A percentile compares a stretch with the other conserved stretches of the same genome.
phyloP scores from a whole-genome alignment of 2,329 filamentous ascomycete genomes.

The Remersonia thermophila region DNA sequence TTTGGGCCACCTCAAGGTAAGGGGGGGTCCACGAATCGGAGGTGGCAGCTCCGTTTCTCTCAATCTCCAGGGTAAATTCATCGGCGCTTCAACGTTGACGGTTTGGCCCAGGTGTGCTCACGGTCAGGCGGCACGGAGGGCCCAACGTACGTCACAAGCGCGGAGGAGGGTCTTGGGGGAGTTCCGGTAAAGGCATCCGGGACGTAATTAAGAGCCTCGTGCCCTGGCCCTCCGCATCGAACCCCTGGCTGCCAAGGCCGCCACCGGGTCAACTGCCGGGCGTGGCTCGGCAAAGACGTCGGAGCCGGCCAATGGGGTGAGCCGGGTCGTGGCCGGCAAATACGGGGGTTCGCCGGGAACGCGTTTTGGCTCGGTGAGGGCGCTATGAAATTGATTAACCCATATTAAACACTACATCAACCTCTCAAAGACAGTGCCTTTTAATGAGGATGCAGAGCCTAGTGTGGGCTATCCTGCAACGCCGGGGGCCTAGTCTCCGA shows the following conservation, averaged over 20 bases:
- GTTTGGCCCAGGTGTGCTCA: not conserved
- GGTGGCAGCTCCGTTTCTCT: constrained; percentile 7
- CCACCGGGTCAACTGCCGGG: constrained; percentile 9
- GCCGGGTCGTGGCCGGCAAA: constrained; percentile 1
- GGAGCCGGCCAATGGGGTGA: constrained; percentile 6
- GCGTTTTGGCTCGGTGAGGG: constrained; percentile 8
- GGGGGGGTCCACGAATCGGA: constrained; percentile 10
- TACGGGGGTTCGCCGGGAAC: not conserved
- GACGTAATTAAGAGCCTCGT: constrained; percentile 1
- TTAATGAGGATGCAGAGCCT: constrained; percentile 1
- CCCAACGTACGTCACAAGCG: not conserved
- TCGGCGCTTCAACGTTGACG: constrained; percentile 2
- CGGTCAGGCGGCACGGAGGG: constrained; percentile 1
- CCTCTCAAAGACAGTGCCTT: not conserved
- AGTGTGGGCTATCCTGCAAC: constrained; percentile 8
- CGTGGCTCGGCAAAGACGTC: constrained; percentile 1
- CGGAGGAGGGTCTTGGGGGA: not conserved
- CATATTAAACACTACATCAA: constrained; percentile 6
- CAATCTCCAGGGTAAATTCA: constrained; percentile 13
- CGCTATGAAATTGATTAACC: constrained; percentile 10
- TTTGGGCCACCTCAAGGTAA: no score
- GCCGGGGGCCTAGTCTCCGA: constrained; percentile 10
- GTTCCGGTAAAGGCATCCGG: constrained; percentile 8
- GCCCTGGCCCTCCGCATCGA: not conserved
- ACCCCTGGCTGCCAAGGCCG: constrained; percentile 2